Evolutionary conservation across 306 rosid species (phyloP).

Genomic region (Glycine tomentella): DNA sequence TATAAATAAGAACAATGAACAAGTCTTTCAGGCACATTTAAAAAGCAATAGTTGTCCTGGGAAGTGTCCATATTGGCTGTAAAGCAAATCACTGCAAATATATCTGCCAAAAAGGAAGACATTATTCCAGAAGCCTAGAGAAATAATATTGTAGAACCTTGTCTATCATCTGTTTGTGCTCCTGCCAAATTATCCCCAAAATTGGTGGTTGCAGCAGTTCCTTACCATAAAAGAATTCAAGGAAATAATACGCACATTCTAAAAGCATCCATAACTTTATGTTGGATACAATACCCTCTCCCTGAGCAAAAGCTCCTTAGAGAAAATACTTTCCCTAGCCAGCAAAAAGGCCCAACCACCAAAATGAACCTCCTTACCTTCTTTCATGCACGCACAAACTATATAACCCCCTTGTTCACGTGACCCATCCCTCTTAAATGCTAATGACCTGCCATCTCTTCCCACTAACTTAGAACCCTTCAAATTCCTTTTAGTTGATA

Average conservation of each 20-base stretch:
- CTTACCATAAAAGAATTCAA: slow-evolving; percentile 47
- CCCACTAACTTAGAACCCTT: too few species aligned
- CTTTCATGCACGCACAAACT: background rate
- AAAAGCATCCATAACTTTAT: too few species aligned
- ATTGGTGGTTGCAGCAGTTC: slow-evolving; percentile 68
- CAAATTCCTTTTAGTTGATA: background rate
- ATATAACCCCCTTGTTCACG: background rate
- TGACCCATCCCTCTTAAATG: background rate
- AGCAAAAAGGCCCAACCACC: background rate
- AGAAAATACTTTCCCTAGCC: background rate
- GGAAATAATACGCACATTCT: slow-evolving; percentile 37
- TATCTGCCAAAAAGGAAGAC: slow-evolving; percentile 65
- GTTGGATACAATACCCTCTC: background rate
- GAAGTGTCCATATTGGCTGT: slow-evolving; percentile 71
- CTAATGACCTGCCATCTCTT: background rate
- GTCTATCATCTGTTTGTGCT: too few species aligned
- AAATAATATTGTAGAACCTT: too few species aligned
- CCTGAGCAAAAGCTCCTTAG: background rate
- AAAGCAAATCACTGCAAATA: too few species aligned
- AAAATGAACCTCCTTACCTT: background rate
- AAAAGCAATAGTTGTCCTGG: slow-evolving; percentile 6
- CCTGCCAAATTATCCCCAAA: too few species aligned
- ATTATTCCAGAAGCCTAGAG: slow-evolving; percentile 52
- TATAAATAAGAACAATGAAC: too few species aligned
- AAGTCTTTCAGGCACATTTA: slow-evolving; percentile 2